phyloP scores from a whole-genome alignment of 1,139 yeast species.

The Candida pseudoviswanathii region DNA sequence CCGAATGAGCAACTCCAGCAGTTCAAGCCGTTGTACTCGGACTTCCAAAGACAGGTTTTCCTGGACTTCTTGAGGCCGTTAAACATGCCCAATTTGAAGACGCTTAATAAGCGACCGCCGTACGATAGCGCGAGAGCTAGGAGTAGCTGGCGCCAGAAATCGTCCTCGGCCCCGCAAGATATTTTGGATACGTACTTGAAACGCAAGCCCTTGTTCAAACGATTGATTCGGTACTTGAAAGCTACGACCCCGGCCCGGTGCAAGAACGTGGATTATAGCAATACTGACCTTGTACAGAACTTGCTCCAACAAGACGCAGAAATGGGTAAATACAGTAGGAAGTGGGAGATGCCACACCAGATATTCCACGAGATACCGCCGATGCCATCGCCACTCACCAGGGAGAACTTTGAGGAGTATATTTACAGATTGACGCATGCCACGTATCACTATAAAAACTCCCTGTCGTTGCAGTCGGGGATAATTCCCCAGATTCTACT shows the following conservation, averaged over 20 bases:
- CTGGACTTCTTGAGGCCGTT: constrained; percentile 42
- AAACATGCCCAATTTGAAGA: constrained; percentile 36
- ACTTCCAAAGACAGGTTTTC: constrained; percentile 28
- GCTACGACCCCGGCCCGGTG: constrained; percentile 34
- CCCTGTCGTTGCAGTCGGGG: constrained; percentile 40
- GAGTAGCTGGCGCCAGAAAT: constrained; percentile 26
- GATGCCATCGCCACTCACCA: constrained; percentile 30
- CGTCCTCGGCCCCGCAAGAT: constrained; percentile 22
- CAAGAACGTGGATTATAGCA: constrained; percentile 18
- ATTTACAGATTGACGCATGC: constrained; percentile 41
- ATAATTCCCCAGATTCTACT: constrained; percentile 41
- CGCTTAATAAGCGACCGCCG: constrained; percentile 23
- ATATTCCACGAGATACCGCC: constrained; percentile 38
- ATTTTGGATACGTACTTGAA: constrained; percentile 28
- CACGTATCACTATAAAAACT: constrained; percentile 34
- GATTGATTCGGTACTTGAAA: constrained; percentile 35
- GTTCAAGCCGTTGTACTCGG: constrained; percentile 17
- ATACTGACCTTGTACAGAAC: constrained; percentile 12
- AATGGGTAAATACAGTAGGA: not conserved
- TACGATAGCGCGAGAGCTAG: constrained; percentile 29
- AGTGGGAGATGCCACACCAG: constrained; percentile 22
- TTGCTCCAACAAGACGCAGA: constrained; percentile 19
- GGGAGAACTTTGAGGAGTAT: constrained; percentile 36
- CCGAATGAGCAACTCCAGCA: constrained; percentile 16
- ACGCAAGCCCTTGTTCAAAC: constrained; percentile 31